Percentiles rank a stretch among this genome's conserved stretches.
These are phyloP conservation scores for Capronia americana DNA, from an alignment of 2,329 filamentous ascomycete species.

Conservation along the genomic window DNA sequence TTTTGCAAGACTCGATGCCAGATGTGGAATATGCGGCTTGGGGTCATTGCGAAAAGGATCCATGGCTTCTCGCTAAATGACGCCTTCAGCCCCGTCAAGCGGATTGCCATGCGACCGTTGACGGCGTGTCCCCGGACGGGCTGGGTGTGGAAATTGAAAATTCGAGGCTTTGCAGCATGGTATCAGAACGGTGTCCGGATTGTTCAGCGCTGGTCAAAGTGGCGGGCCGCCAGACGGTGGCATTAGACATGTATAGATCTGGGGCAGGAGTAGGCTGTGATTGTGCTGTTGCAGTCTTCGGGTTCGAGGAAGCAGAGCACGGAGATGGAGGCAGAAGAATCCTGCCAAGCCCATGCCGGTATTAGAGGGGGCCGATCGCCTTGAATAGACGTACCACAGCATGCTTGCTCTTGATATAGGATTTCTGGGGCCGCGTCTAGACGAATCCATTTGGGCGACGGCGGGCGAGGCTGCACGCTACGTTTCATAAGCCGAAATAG, in stretches of 20 bases:
- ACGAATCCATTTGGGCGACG: slow-evolving; percentile 4
- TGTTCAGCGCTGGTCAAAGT: background rate
- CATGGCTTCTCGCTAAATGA: background rate
- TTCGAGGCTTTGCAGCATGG: background rate
- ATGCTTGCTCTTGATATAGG: slow-evolving; percentile 2
- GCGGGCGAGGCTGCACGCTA: slow-evolving; percentile 10
- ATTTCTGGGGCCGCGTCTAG: slow-evolving; percentile 1
- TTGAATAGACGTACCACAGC: background rate
- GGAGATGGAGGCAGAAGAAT: background rate
- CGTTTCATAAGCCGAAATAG: slow-evolving; percentile 9
- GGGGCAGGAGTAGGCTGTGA: background rate
- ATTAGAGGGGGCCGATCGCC: background rate
- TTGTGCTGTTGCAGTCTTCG: background rate
- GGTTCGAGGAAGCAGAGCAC: background rate
- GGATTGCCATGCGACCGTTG: background rate
- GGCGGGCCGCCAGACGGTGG: background rate
- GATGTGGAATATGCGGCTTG: background rate
- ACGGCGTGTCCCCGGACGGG: background rate
- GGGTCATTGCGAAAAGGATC: background rate
- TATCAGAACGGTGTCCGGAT: background rate
- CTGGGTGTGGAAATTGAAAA: slow-evolving; percentile 1
- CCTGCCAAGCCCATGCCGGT: background rate
- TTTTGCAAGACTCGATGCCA: background rate
- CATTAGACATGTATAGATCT: background rate
- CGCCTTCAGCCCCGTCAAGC: background rate